These are phyloP conservation scores for Termitomyces sp. DNA, from an alignment of 768 basidiomycete genomes.

Conservation along the genomic window DNA sequence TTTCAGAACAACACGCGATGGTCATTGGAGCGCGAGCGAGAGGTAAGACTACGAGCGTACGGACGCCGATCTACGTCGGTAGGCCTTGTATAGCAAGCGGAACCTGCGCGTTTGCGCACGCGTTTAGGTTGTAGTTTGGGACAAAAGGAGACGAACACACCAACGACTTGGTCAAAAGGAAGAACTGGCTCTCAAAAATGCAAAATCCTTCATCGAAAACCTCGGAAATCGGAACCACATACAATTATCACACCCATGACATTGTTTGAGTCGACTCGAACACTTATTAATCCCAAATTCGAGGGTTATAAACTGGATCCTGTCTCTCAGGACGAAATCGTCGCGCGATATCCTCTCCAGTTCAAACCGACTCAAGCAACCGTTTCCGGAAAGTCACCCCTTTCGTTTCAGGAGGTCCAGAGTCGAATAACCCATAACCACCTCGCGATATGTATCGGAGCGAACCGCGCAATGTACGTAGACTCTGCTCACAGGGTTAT, in stretches of 20 bases:
- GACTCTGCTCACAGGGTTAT: slow-evolving; percentile 64
- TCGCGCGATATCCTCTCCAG: slow-evolving; percentile 50
- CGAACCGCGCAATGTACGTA: slow-evolving; percentile 58
- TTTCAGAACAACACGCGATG: too few species aligned
- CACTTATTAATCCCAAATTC: slow-evolving; percentile 76
- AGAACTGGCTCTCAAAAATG: too few species aligned
- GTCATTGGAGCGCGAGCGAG: too few species aligned
- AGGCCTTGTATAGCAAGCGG: too few species aligned
- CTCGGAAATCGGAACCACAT: background rate
- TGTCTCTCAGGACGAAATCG: slow-evolving; percentile 52
- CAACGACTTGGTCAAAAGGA: too few species aligned
- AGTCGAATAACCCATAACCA: slow-evolving; percentile 86
- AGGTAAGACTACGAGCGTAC: too few species aligned
- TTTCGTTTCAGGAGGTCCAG: slow-evolving; percentile 80
- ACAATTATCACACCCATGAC: background rate
- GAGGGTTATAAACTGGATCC: slow-evolving; percentile 79
- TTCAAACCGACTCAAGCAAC: slow-evolving; percentile 59
- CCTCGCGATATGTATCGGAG: slow-evolving; percentile 46
- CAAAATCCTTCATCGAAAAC: background rate
- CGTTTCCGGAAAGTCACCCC: slow-evolving; percentile 53
- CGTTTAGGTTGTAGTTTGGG: too few species aligned
- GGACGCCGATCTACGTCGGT: too few species aligned
- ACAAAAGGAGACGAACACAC: too few species aligned
- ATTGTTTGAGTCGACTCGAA: slow-evolving; percentile 45
- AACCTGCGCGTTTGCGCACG: too few species aligned